These are phyloP conservation scores for Pseudocohnilembus persalinus DNA, from an alignment of 169 alveolate genomes.

Conservation along the genomic window DNA sequence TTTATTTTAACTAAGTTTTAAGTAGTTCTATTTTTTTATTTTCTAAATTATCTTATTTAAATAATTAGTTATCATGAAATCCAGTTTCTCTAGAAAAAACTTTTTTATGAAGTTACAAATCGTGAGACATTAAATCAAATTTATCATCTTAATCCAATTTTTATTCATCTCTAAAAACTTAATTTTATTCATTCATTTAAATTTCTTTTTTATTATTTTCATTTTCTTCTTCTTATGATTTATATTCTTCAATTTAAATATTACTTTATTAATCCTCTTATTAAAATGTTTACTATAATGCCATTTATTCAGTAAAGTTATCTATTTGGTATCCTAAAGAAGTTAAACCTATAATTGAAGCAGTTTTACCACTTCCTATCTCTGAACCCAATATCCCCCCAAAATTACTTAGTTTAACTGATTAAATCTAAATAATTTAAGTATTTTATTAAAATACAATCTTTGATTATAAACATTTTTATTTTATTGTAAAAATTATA, in stretches of 20 bases:
- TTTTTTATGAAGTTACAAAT: background rate
- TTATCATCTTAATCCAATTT: background rate
- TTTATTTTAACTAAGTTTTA: background rate
- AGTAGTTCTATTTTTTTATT: no score
- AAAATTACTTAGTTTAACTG: background rate
- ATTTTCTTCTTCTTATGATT: background rate
- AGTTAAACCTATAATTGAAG: slow-evolving; percentile 7
- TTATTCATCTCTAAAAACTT: background rate
- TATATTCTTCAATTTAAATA: background rate
- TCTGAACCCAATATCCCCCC: slow-evolving; percentile 20
- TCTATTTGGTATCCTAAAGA: slow-evolving; percentile 1
- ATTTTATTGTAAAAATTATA: no score
- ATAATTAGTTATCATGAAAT: no score
- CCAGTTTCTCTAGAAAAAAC: background rate
- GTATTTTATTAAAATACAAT: no score
- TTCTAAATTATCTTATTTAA: background rate
- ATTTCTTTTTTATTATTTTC: slow-evolving; percentile 1
- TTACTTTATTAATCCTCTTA: background rate
- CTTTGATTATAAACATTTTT: no score
- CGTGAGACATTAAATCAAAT: background rate
- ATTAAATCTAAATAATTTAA: no score
- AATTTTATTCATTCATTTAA: background rate
- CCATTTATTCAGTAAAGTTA: background rate
- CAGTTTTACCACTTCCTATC: slow-evolving; percentile 24
- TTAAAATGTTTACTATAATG: background rate